phyloP scores from a whole-genome alignment of 2,329 filamentous ascomycete species.

The Fusarium buxicola region DNA sequence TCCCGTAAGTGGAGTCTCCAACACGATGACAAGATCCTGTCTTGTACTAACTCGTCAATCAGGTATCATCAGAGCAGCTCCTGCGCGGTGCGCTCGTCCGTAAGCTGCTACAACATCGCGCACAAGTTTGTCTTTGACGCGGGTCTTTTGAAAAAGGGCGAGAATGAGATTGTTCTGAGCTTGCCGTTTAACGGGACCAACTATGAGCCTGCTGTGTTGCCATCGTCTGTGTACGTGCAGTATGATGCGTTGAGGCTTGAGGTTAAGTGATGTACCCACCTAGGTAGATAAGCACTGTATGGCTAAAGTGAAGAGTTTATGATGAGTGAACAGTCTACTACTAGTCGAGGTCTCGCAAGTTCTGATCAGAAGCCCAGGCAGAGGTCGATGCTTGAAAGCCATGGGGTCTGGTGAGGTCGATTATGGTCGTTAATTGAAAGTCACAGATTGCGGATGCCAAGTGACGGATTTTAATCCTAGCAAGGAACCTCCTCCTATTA shows the following conservation, averaged over 20 bases:
- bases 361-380: background rate
- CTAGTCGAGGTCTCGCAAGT: no score
- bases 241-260: conserved; percentile 74
- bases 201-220: conserved; percentile 67
- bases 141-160: conserved; percentile 59
- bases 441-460: background rate
- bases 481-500: background rate
- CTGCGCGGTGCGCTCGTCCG: conserved; percentile 69
- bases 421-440: background rate
- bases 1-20: conserved; percentile 56
- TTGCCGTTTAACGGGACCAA: conserved; percentile 70
- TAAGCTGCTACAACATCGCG: conserved; percentile 71
- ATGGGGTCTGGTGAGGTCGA: background rate
- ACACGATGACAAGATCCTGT: no score
- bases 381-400: background rate
- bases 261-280: conserved; percentile 49
- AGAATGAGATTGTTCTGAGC: conserved; percentile 67
- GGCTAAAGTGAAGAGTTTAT: background rate
- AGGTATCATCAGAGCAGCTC: conserved; percentile 54
- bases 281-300: background rate
- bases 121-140: conserved; percentile 70
- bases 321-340: no score
- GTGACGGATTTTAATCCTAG: background rate
- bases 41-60: background rate
- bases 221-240: conserved; percentile 69